These are phyloP conservation scores for Boechera stricta DNA, from an alignment of 345 rosid genomes.

Conservation along the genomic window DNA sequence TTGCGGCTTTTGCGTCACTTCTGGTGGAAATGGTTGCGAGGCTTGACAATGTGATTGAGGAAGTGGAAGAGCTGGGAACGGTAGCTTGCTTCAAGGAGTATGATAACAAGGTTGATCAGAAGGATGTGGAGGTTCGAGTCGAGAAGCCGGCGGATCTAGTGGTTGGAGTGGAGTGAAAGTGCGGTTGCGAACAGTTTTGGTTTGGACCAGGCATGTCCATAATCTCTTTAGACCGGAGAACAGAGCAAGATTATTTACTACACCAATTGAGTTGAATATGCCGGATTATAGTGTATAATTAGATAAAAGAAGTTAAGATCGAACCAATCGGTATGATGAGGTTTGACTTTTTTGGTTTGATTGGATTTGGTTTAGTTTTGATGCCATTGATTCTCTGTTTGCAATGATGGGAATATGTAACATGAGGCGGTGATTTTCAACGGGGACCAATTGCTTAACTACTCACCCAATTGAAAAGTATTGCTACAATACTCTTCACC, in stretches of 20 bases:
- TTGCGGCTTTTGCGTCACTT: too few species aligned
- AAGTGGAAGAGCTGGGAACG: slow-evolving; percentile 70
- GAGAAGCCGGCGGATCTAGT: slow-evolving; percentile 44
- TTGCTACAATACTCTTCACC: too few species aligned
- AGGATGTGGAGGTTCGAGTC: slow-evolving; percentile 40
- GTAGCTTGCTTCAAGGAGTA: slow-evolving; percentile 65
- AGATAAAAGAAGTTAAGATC: background rate
- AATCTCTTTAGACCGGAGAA: slow-evolving; percentile 48
- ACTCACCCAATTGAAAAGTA: too few species aligned
- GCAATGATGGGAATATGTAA: background rate
- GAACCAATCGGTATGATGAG: background rate
- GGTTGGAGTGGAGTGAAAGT: slow-evolving; percentile 28
- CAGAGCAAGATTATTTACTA: background rate
- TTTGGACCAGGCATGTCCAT: slow-evolving; percentile 52
- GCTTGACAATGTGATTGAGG: slow-evolving; percentile 69
- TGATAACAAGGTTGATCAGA: slow-evolving; percentile 15
- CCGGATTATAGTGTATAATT: background rate
- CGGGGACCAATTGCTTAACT: too few species aligned
- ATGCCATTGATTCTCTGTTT: background rate
- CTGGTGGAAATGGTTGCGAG: too few species aligned
- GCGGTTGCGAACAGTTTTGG: slow-evolving; percentile 40
- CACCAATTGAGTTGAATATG: background rate
- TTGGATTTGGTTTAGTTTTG: background rate
- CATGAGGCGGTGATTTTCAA: slow-evolving; percentile 2
- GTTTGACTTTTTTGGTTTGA: slow-evolving; percentile 11